Base-by-base conservation (phyloP, 2,329 filamentous ascomycete genomes). In the Lecanicillium sp. region DNA sequence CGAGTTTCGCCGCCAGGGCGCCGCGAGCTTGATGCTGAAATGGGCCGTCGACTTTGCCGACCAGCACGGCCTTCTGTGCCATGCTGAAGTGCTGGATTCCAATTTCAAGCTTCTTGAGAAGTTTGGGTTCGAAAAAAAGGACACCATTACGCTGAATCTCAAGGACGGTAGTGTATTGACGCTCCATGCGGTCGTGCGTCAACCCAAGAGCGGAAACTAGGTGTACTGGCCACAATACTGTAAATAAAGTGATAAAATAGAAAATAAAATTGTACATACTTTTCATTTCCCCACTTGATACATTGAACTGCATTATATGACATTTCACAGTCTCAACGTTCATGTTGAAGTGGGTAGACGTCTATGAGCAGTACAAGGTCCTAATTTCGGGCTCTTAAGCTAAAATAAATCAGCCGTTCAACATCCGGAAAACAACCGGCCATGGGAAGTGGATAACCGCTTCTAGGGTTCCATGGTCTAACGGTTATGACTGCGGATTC, bases 401-500 rank as follows among this genome's bases (percentile, higher is more conserved):
- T 10, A 19, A 33, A 46, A 46, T 46, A 46, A 39, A 5, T 1
- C 9, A 4, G 23, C 35, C 36, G 44, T 40, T n/a, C 27, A 20
- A 14, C 27, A 37, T 47, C 26, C 20, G 6, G 19, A 15, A 43
- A 33, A 15, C 35, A 39, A 39, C 44, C 35, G 35, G 9, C 51
- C 57, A 61, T 59, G 56, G 44, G 57, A 58, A 58, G 55, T 46
- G 55, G 55, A 21, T 3, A 29, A 62, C 58, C 52, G 39, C 53
- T 59, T 58, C 52, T 51, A 8, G 24, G 46, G 46, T 49, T 49
- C 46, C 46, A 49, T 49, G 46, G 46, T 49, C 46, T 49, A 49
- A 49, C 46, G 46, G 46, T 49, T 49, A 49, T 49, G 46, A 49
- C 46, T 49, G 46, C 46, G 46, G 46, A 49, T 49, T 49, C 46